These are phyloP conservation scores for Pistacia vera DNA, from an alignment of 345 rosid genomes.

Conservation along the genomic window DNA sequence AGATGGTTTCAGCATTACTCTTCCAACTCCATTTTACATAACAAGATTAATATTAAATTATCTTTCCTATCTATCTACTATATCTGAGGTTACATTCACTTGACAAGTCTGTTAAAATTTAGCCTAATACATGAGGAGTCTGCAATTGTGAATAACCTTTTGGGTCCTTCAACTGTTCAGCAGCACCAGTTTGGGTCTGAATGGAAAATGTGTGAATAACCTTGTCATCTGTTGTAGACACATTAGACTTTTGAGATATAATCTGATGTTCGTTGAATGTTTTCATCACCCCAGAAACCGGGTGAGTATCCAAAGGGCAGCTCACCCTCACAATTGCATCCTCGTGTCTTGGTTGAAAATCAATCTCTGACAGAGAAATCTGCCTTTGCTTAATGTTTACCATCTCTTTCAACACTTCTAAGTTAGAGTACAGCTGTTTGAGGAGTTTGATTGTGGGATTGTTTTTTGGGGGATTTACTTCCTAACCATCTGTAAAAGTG, in stretches of 20 bases:
- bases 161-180: conserved; percentile 74
- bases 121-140: no score
- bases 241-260: conserved; percentile 56
- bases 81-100: not conserved
- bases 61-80: not conserved
- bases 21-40: not conserved
- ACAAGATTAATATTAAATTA: not conserved
- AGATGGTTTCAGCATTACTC: not conserved
- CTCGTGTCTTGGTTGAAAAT: conserved; percentile 71
- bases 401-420: conserved; percentile 35
- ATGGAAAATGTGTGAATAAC: conserved; percentile 79
- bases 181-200: conserved; percentile 63
- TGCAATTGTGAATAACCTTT: no score
- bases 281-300: conserved; percentile 60
- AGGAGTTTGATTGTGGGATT: no score
- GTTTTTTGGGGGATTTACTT: not conserved
- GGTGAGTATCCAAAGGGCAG: conserved; percentile 81
- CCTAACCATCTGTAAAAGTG: not conserved
- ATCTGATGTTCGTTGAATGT: conserved; percentile 71
- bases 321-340: conserved; percentile 73
- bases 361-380: conserved; percentile 55
- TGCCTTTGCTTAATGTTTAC: conserved; percentile 46
- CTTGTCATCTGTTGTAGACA: conserved; percentile 30
- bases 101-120: no score
- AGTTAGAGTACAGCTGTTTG: no score